Conservation (phyloP, 75 land plant genomes). For the Azolla pinnata region DNA sequence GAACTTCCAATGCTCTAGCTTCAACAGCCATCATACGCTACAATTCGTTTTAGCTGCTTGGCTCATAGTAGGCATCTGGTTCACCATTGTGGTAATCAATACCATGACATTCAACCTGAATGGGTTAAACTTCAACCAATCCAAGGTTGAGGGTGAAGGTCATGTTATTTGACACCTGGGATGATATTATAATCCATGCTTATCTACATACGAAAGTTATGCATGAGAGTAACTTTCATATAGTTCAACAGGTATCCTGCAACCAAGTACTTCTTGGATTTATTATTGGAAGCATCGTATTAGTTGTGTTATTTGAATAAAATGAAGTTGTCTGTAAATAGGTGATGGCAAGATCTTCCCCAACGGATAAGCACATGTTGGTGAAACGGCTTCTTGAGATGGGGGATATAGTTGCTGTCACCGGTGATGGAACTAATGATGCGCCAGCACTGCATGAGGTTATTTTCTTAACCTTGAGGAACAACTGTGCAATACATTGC, state of each 20-base stretch:
- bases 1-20: too few relatives aligned
- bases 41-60: not conserved
- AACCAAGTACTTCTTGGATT: not conserved
- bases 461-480: not conserved
- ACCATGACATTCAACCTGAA: not conserved
- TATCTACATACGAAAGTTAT: not conserved
- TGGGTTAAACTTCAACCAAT: not conserved
- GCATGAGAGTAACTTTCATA: not conserved
- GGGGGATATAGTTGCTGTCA: constrained; percentile 92
- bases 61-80: not conserved
- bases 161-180: not conserved
- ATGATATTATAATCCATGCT: not conserved
- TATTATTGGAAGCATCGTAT: not conserved
- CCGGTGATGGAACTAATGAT: constrained; percentile 99
- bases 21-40: not conserved
- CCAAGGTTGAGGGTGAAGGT: not conserved
- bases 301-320: not conserved
- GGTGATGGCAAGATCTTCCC: constrained; percentile 99
- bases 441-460: constrained; percentile 98
- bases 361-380: constrained; percentile 79
- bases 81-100: not conserved
- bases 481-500: not conserved
- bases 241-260: too few relatives aligned
- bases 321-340: constrained; percentile 7
- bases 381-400: constrained; percentile 69